These are phyloP conservation scores for Beauveria caledonica DNA, from an alignment of 2,329 filamentous ascomycete genomes.

Conservation along the genomic window DNA sequence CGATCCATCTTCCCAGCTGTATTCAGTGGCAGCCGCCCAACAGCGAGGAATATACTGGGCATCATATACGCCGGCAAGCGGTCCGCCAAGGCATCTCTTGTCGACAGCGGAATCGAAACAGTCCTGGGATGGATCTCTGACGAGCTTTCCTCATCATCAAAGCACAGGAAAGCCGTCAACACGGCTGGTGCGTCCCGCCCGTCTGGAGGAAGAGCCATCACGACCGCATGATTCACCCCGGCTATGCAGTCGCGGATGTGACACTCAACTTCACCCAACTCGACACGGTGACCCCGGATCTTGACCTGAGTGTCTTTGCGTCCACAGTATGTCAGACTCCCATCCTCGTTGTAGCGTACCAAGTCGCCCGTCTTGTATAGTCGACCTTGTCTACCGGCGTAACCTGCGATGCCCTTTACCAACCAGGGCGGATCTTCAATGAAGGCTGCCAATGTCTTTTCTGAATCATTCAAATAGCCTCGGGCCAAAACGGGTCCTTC, in stretches of 20 bases:
- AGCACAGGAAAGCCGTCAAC: not conserved
- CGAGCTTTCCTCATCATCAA: not conserved
- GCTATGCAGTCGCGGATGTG: not conserved
- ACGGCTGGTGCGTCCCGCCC: not conserved
- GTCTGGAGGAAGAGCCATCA: not conserved
- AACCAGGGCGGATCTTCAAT: constrained; percentile 1
- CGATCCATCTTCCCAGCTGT: constrained; percentile 37
- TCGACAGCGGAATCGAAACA: not conserved
- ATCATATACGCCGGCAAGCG: constrained; percentile 30
- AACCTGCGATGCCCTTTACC: not conserved
- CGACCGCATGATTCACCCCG: not conserved
- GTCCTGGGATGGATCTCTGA: not conserved
- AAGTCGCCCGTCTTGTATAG: constrained; percentile 42
- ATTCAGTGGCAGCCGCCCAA: constrained; percentile 31
- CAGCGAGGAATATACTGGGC: constrained; percentile 32
- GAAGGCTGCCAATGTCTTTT: constrained; percentile 18
- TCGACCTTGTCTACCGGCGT: constrained; percentile 11
- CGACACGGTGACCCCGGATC: constrained; percentile 43
- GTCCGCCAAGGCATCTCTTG: not conserved
- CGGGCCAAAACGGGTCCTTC: constrained; percentile 13
- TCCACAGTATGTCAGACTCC: constrained; percentile 33
- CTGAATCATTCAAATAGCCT: constrained; percentile 11
- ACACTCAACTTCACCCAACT: constrained; percentile 21
- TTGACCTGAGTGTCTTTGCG: constrained; percentile 47
- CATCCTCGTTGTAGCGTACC: constrained; percentile 27